Conservation (phyloP, 139 green algal species). For the Coccomyxa sp. region DNA sequence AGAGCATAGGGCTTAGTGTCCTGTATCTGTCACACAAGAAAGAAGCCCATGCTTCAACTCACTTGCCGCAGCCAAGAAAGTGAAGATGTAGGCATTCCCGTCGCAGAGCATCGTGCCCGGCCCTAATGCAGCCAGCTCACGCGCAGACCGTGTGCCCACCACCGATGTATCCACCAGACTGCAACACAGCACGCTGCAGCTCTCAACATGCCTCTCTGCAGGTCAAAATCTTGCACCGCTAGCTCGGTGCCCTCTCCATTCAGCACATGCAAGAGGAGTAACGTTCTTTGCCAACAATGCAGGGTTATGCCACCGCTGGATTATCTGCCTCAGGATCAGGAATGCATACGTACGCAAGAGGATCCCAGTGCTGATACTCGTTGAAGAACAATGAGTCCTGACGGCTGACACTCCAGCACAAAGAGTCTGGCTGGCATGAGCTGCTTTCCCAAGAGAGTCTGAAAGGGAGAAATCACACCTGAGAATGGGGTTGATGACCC, state of each 20-base stretch:
- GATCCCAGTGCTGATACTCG: too few species aligned
- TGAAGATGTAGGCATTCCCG: slow-evolving; percentile 21
- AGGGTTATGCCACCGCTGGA: not conserved
- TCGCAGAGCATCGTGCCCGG: slow-evolving; percentile 13
- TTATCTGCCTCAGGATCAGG: not conserved
- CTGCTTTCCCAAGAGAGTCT: too few species aligned
- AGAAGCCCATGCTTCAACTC: too few species aligned
- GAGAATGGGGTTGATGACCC: slow-evolving; percentile 15
- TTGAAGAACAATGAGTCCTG: too few species aligned
- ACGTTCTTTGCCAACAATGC: not conserved
- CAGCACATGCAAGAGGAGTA: not conserved
- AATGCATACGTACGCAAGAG: too few species aligned
- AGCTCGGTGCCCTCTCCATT: too few species aligned
- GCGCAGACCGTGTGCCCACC: not conserved
- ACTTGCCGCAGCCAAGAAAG: slow-evolving; percentile 21
- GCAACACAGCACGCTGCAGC: not conserved
- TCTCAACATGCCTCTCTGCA: not conserved
- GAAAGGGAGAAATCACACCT: too few species aligned
- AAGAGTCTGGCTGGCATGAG: too few species aligned
- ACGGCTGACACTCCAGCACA: too few species aligned
- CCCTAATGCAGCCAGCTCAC: slow-evolving; percentile 6
- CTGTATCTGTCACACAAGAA: too few species aligned
- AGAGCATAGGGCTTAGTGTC: not conserved
- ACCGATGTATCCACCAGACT: slow-evolving; percentile 27
- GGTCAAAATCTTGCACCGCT: too few species aligned